phyloP scores from a whole-genome alignment of 2,329 filamentous ascomycete genomes.

The Fusarium citri region DNA sequence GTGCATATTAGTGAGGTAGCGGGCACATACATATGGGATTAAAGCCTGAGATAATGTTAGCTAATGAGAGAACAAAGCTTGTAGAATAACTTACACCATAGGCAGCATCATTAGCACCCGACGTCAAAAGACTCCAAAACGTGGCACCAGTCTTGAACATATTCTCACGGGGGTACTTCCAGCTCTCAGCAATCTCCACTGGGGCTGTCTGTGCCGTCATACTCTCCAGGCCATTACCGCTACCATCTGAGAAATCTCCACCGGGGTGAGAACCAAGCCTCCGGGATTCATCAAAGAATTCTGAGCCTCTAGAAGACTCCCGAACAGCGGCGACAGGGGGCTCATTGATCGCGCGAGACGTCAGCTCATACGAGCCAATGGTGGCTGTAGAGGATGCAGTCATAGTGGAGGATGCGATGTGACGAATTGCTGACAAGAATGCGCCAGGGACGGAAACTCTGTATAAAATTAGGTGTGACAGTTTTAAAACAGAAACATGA shows the following conservation, averaged over 20 bases:
- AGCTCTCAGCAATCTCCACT: conserved; percentile 25
- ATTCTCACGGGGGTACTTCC: conserved; percentile 51
- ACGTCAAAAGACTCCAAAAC: conserved; percentile 68
- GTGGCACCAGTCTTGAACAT: conserved; percentile 61
- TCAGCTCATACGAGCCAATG: conserved; percentile 36
- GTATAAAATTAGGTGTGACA: conserved; percentile 6
- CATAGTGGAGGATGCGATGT: conserved; percentile 14
- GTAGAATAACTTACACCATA: conserved; percentile 62
- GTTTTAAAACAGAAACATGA: not conserved
- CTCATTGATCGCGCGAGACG: conserved; percentile 15
- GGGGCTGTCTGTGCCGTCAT: conserved; percentile 2
- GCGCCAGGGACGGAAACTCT: not conserved
- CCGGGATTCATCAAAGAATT: not conserved
- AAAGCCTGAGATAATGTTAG: conserved; percentile 54
- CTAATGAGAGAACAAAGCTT: not conserved
- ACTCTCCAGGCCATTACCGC: conserved; percentile 20
- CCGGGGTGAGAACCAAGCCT: conserved; percentile 4
- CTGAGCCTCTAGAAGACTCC: not conserved
- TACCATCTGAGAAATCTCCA: not conserved
- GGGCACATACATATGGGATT: conserved; percentile 57
- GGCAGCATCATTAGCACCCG: conserved; percentile 69
- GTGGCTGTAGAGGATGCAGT: conserved; percentile 32
- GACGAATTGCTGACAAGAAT: conserved; percentile 24
- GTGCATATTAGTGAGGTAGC: not conserved
- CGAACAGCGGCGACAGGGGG: conserved; percentile 9